Conservation (phyloP, 495 filamentous ascomycete species). For the Aspergillus bertholletiae region DNA sequence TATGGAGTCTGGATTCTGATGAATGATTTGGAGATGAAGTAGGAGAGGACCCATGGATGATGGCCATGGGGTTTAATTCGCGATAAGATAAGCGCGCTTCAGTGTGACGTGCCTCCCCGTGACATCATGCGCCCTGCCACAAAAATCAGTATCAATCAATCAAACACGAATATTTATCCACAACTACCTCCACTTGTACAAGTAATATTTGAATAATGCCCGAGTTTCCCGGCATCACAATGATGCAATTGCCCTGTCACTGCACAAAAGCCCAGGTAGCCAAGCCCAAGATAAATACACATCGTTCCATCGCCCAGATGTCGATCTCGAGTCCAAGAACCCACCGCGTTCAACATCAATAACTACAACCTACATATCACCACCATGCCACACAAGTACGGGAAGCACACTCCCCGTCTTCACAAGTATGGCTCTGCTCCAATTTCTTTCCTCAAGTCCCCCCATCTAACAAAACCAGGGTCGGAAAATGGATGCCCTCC, state of each 20-base stretch:
- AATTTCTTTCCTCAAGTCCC: neutral
- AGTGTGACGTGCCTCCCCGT: no score
- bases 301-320: neutral
- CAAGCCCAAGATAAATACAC: neutral
- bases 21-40: no score
- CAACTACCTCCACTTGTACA: neutral
- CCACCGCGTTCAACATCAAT: neutral
- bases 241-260: neutral
- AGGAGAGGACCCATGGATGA: no score
- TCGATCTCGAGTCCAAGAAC: neutral
- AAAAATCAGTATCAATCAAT: no score
- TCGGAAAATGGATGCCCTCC: constrained; percentile 39
- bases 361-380: neutral
- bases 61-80: no score
- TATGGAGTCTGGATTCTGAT: no score
- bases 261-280: neutral
- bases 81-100: no score
- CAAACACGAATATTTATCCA: neutral
- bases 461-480: constrained; percentile 3
- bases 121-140: no score
- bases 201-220: no score
- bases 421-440: neutral
- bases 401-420: neutral
- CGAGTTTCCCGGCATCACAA: neutral
- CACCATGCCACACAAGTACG: neutral